Base-by-base conservation (phyloP, 345 rosid genomes). In the Pugionium dolabratum region DNA sequence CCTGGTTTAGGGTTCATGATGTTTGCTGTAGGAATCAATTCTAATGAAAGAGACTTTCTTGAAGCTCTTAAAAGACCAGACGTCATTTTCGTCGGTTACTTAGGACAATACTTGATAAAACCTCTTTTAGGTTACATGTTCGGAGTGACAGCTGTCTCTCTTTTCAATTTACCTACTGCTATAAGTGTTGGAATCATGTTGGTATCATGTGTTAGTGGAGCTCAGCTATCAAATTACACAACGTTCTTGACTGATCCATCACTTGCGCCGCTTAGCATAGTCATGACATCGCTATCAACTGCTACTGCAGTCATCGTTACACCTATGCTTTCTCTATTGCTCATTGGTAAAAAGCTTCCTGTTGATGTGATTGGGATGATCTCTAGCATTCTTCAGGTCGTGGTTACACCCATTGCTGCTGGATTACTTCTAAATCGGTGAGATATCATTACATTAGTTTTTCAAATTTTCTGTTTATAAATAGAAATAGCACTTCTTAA, bases 21-120 rank as follows among this genome's bases (percentile, higher is more conserved):
- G 97, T 93, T 93, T 80, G 97, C 98, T 9, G 97, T 93, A 39
- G 97, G 97, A 42, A 82, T 90, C 67, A 93, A 87, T 79, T 89
- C 97, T 63, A 82, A 84, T 5, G 97, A 84, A 77, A 79, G 77
- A 67, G 98, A 93, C 74, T 93, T 93, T 70, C 71, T 90, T 32
- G 90, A 87, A 74, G 91, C 96, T 42, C 84, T 87, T 65, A 87
- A 84, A 34, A 86, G 94, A 67, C 96, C 94, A 8, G 77, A 80
- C 37, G 87, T 73, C 72, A 83, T 93, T 69, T 62, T 88, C 29
- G 83, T 84, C 69, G 96, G 98, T 67, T 90, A 86, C 71, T 29
- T 87, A 59, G 91, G 96, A 56, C 98, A 93, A 57, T 93, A 72
- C 75, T 69, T 85, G 29, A 80, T 90, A 72, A 93, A 93, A 80